Evolutionary conservation across 805 yeast genomes (phyloP).

Genomic region (Nakazawaea laoshanensis): DNA sequence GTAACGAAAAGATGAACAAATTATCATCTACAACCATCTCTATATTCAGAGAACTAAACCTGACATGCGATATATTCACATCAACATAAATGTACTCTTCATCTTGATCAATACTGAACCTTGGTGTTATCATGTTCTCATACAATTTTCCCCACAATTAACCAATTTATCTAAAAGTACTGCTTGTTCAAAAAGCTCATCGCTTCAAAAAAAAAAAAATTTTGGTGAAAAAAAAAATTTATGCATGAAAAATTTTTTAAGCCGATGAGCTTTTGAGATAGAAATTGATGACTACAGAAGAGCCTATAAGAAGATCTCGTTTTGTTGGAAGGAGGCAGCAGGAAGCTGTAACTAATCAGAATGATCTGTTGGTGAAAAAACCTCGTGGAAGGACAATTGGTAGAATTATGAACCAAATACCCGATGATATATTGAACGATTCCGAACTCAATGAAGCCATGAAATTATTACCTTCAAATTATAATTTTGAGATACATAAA

Average conservation of each 20-base stretch:
- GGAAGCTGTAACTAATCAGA: conserved; percentile 7
- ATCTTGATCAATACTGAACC: conserved; percentile 68
- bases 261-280: not conserved
- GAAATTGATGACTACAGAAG: conserved; percentile 3
- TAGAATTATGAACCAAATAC: conserved; percentile 77
- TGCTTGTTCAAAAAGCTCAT: no score
- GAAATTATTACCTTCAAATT: conserved; percentile 75
- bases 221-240: not conserved
- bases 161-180: not conserved
- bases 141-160: not conserved
- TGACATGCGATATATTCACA: conserved; percentile 61
- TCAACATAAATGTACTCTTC: conserved; percentile 58
- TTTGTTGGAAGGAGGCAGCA: conserved; percentile 5
- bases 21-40: conserved; percentile 74
- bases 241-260: not conserved
- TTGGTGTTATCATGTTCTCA: conserved; percentile 76
- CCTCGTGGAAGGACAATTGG: conserved; percentile 32
- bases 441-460: conserved; percentile 79
- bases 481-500: conserved; percentile 93
- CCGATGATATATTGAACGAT: conserved; percentile 75
- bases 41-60: conserved; percentile 63
- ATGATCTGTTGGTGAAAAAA: conserved; percentile 14
- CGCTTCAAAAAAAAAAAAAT: conserved; percentile 2
- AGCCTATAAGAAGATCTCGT: conserved; percentile 7
- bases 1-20: conserved; percentile 72